These are phyloP conservation scores for Cymodocea nodosa DNA, from an alignment of 116 monocot species.

Conservation along the genomic window DNA sequence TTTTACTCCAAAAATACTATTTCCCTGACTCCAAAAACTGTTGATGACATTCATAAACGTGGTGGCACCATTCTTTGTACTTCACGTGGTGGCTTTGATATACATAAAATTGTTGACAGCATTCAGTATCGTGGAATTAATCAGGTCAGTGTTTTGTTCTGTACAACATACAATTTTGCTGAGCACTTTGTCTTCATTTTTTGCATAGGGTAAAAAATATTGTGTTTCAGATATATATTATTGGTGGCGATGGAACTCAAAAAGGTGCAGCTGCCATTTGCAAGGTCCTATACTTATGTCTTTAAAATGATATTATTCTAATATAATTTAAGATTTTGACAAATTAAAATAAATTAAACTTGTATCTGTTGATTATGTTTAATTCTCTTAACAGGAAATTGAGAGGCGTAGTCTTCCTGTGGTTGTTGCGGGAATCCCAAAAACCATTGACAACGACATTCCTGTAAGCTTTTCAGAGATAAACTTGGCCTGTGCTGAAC, in stretches of 20 bases:
- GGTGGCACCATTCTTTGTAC: conserved; percentile 45
- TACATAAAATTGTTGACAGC: conserved; percentile 44
- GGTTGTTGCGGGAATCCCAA: conserved; percentile 51
- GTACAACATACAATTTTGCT: neutral
- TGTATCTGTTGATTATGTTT: neutral
- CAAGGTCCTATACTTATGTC: conserved; percentile 18
- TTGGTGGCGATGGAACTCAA: conserved; percentile 63
- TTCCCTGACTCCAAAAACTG: conserved; percentile 24
- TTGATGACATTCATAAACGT: conserved; percentile 50
- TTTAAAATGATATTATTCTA: neutral
- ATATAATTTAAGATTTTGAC: neutral
- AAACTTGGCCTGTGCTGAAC: no score
- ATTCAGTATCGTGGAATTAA: conserved; percentile 44
- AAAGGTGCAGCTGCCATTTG: conserved; percentile 51
- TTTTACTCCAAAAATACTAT: conserved; percentile 52
- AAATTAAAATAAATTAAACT: neutral
- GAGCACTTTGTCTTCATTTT: neutral
- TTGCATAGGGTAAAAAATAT: neutral
- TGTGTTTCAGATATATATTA: conserved; percentile 38
- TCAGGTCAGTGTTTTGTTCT: conserved; percentile 19
- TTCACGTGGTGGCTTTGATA: conserved; percentile 45
- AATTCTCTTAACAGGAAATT: conserved; percentile 26
- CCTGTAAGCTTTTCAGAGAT: conserved; percentile 19
- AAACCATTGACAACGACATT: conserved; percentile 74
- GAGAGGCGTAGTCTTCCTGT: conserved; percentile 40